Conservation (phyloP, 164 flowering plant genomes). For the Brasenia schreberi region DNA sequence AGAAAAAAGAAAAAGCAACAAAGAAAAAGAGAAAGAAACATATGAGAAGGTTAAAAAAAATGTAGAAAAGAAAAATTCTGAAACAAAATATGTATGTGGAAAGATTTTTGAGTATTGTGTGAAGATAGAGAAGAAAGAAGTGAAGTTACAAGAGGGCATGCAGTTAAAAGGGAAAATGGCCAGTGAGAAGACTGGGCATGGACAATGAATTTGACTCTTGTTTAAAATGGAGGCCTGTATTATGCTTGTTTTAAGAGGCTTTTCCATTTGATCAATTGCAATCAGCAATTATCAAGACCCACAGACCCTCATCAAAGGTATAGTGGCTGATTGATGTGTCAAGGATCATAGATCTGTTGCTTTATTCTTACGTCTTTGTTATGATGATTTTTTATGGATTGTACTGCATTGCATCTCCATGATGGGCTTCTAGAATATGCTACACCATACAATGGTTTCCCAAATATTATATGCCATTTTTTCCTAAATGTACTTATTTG, state of each 20-base stretch:
- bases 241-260: not conserved
- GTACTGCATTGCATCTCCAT: not conserved
- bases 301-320: not conserved
- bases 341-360: conserved; percentile 20
- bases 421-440: not conserved
- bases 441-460: not conserved
- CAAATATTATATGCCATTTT: not conserved
- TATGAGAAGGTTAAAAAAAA: not conserved
- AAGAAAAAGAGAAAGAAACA: conserved; percentile 4
- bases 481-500: not conserved
- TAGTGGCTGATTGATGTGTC: not conserved
- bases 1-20: not conserved
- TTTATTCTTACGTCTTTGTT: conserved; percentile 1
- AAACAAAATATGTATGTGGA: not conserved
- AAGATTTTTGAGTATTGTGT: not conserved
- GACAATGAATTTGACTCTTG: not conserved
- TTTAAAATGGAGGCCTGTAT: not conserved
- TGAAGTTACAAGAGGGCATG: not conserved
- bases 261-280: not conserved
- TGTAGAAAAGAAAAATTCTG: not conserved
- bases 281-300: not conserved
- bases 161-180: not conserved
- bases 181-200: not conserved
- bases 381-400: not conserved
- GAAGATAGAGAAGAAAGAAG: not conserved